phyloP scores from a whole-genome alignment of 805 yeast genomes.

The Priceomyces carsonii region DNA sequence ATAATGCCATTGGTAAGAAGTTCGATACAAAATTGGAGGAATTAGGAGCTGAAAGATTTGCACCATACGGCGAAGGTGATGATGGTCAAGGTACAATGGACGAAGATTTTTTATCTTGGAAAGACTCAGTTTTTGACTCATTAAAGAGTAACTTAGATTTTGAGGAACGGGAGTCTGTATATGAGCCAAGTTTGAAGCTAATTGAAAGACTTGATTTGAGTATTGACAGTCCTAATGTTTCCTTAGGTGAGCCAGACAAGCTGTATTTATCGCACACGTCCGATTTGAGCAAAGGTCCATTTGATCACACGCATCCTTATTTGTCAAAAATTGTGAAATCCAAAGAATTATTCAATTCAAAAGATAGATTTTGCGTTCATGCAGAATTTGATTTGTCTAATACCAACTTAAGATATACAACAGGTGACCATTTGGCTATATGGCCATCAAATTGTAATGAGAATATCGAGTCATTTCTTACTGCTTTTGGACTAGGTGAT shows the following conservation, averaged over 20 bases:
- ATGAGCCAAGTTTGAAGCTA: constrained; percentile 66
- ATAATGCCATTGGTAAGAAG: constrained; percentile 77
- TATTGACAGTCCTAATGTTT: constrained; percentile 31
- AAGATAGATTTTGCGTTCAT: constrained; percentile 80
- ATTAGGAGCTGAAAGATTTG: constrained; percentile 74
- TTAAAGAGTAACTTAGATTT: constrained; percentile 64
- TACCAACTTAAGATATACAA: constrained; percentile 77
- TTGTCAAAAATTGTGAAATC: constrained; percentile 64
- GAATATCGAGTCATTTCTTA: constrained; percentile 64
- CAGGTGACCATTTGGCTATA: constrained; percentile 95
- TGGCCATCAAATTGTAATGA: constrained; percentile 91
- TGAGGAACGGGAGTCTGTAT: constrained; percentile 76
- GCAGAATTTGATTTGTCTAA: constrained; percentile 81
- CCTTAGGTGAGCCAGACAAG: constrained; percentile 80
- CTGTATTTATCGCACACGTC: constrained; percentile 32
- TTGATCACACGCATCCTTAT: constrained; percentile 78
- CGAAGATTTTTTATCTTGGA: constrained; percentile 94
- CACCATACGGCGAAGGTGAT: constrained; percentile 87
- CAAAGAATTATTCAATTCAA: constrained; percentile 68
- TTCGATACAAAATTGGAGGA: constrained; percentile 48
- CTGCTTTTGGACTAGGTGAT: constrained; percentile 58
- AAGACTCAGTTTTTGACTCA: constrained; percentile 68
- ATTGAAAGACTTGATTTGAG: constrained; percentile 34
- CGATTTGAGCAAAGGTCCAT: constrained; percentile 65
- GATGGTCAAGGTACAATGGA: constrained; percentile 94